Conservation (phyloP, 208 protist genomes). For the Crithidia expoeki region DNA sequence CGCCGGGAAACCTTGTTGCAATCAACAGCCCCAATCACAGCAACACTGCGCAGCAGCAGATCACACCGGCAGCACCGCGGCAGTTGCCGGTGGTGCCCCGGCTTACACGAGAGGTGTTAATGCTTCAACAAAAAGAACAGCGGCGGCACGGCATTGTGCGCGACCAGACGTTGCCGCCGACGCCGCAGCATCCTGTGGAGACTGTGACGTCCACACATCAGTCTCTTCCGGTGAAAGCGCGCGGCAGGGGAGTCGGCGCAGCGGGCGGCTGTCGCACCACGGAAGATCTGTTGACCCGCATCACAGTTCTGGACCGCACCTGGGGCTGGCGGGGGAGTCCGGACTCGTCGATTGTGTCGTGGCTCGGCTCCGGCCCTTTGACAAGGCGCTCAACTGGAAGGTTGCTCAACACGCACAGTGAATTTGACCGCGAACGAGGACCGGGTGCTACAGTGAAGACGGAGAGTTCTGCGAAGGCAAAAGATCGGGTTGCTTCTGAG, state of each 20-base stretch:
- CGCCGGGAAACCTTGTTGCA: background rate
- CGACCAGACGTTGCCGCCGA: background rate
- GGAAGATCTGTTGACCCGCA: conserved; percentile 13
- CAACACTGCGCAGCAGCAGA: background rate
- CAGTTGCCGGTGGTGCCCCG: background rate
- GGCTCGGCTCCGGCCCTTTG: background rate
- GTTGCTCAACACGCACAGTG: background rate
- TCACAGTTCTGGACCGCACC: background rate
- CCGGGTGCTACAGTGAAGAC: no score
- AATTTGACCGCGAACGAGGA: background rate
- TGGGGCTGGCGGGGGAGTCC: background rate
- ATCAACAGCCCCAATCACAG: background rate
- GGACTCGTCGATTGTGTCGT: conserved; percentile 1
- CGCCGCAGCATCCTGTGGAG: background rate
- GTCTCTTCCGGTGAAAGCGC: background rate
- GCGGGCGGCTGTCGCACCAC: conserved; percentile 4
- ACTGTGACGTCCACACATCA: background rate
- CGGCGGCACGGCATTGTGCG: background rate
- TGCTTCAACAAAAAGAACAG: conserved; percentile 4
- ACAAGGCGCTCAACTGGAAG: background rate
- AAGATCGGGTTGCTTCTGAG: background rate
- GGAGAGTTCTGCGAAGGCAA: no score
- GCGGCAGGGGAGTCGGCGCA: background rate
- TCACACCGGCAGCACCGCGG: background rate
- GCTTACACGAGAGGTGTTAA: conserved; percentile 1